phyloP scores from a whole-genome alignment of 1,284 basidiomycete genomes.

The Phylloporus gajari region DNA sequence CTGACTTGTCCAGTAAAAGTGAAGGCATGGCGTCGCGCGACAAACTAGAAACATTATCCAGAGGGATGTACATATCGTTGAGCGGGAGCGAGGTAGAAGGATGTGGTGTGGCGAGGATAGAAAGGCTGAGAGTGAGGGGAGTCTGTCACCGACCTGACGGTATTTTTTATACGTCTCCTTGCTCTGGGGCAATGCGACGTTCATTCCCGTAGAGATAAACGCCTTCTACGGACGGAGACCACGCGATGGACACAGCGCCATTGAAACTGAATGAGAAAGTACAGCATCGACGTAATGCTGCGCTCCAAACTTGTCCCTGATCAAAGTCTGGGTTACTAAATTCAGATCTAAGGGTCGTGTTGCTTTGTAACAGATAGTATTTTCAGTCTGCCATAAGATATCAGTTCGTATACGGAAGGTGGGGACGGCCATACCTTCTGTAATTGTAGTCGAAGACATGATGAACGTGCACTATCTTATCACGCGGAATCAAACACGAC shows the following conservation, averaged over 20 bases:
- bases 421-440: too few species aligned
- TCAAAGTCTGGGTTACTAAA: conserved; percentile 69
- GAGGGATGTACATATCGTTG: conserved; percentile 11
- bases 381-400: conserved; percentile 53
- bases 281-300: too few species aligned
- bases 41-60: neutral
- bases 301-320: too few species aligned
- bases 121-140: neutral
- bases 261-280: too few species aligned
- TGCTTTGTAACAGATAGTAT: conserved; percentile 54
- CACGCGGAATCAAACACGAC: too few species aligned
- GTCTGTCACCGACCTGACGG: neutral
- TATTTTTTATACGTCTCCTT: neutral
- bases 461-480: too few species aligned
- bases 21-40: neutral
- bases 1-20: neutral
- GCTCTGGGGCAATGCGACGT: neutral
- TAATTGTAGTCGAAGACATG: too few species aligned
- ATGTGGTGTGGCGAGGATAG: neutral
- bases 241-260: too few species aligned
- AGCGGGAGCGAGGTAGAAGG: neutral
- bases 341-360: conserved; percentile 67
- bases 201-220: neutral
- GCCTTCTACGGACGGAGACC: too few species aligned
- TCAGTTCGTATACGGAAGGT: conserved; percentile 53